Evolutionary conservation across 1,139 yeast genomes (phyloP).

Genomic region (Sugiyamaella pinicola): DNA sequence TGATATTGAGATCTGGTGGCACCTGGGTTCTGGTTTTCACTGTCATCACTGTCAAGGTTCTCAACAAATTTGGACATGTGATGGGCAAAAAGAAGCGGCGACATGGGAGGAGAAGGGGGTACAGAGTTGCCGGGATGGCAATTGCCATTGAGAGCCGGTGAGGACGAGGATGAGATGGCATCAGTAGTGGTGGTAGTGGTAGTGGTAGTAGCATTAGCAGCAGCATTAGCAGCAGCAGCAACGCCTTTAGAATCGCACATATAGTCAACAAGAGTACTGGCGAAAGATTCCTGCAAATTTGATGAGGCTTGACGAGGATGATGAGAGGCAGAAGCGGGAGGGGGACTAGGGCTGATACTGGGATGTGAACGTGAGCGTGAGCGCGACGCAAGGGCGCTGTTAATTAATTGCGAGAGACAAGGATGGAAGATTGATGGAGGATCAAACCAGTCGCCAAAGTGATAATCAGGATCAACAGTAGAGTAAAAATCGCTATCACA

Average conservation of each 20-base stretch:
- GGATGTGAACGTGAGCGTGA: not conserved
- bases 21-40: not conserved
- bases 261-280: constrained; percentile 20
- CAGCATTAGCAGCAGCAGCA: constrained; percentile 4
- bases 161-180: not conserved
- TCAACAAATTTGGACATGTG: constrained; percentile 21
- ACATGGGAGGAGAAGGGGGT: constrained; percentile 25
- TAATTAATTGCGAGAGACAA: constrained; percentile 11
- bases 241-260: constrained; percentile 16
- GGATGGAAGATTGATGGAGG: constrained; percentile 7
- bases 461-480: constrained; percentile 24
- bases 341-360: not conserved
- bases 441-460: constrained; percentile 11
- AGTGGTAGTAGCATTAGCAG: not conserved
- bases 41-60: constrained; percentile 15
- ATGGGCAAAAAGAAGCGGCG: constrained; percentile 20
- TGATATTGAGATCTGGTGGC: not conserved
- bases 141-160: not conserved
- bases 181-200: not conserved
- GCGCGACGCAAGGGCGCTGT: not conserved
- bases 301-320: not conserved
- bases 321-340: not conserved
- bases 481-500: constrained; percentile 24
- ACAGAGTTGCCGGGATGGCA: constrained; percentile 3
- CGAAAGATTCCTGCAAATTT: constrained; percentile 17